A percentile compares a stretch with the other conserved stretches of the same genome.
These are phyloP conservation scores for Platanus orientalis DNA, from an alignment of 164 flowering plant genomes.

Conservation along the genomic window DNA sequence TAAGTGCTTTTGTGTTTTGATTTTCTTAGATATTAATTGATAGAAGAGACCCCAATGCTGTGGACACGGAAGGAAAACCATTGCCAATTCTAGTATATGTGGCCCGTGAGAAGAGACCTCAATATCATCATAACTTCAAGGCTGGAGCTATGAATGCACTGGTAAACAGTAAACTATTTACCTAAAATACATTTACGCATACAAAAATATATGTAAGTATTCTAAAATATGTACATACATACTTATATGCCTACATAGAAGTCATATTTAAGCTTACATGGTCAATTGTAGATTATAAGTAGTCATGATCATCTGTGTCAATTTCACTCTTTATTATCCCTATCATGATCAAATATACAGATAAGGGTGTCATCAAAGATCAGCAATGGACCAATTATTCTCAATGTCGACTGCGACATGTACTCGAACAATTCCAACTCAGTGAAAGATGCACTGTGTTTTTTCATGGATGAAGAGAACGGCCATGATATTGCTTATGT, in stretches of 20 bases:
- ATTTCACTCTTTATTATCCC: neutral
- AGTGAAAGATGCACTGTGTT: constrained; percentile 33
- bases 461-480: constrained; percentile 36
- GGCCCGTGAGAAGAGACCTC: constrained; percentile 33
- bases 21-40: constrained; percentile 19
- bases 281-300: neutral
- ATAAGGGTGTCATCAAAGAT: constrained; percentile 34
- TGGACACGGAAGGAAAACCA: constrained; percentile 21
- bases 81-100: constrained; percentile 31
- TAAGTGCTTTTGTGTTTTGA: neutral
- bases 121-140: constrained; percentile 27
- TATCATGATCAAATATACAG: constrained; percentile 9
- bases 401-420: constrained; percentile 44
- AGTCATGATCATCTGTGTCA: neutral
- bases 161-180: constrained; percentile 14
- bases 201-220: no score
- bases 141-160: constrained; percentile 35
- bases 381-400: constrained; percentile 29
- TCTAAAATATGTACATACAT: no score
- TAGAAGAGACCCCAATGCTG: constrained; percentile 19
- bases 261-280: neutral
- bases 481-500: constrained; percentile 34
- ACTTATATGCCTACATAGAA: no score
- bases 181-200: neutral
- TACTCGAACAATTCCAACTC: constrained; percentile 33